phyloP scores from a whole-genome alignment of 495 filamentous ascomycete genomes.

The Xylaria curta region DNA sequence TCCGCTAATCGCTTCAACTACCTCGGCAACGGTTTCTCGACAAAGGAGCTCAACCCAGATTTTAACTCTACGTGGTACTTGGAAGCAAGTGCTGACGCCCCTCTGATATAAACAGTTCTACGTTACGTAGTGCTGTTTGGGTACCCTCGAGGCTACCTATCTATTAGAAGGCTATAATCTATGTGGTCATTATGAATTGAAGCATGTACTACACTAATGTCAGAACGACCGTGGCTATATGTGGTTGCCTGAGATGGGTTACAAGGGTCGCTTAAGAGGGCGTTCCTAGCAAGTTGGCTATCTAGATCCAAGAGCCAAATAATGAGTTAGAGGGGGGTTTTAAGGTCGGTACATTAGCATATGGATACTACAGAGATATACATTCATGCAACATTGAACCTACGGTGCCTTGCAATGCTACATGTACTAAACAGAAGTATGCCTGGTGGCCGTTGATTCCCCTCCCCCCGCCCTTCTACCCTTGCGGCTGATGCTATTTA shows the following conservation, averaged over 20 bases:
- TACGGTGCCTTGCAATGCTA: not conserved
- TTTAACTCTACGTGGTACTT: constrained; percentile 55
- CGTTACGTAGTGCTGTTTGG: not conserved
- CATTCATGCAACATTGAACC: not conserved
- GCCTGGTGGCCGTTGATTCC: not conserved
- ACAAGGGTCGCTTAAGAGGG: not conserved
- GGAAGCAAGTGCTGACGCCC: constrained; percentile 34
- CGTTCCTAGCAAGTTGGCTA: not conserved
- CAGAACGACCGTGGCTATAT: not conserved
- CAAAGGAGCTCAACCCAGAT: constrained; percentile 44
- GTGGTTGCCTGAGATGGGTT: not conserved
- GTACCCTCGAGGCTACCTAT: not conserved
- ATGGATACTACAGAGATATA: constrained; percentile 2
- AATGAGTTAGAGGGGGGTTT: not conserved
- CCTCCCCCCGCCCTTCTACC: not conserved
- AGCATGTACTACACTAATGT: not conserved
- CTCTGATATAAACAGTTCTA: constrained; percentile 1
- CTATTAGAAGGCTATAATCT: not conserved
- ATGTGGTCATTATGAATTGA: no score
- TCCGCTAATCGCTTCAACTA: constrained; percentile 51
- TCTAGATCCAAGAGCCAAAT: not conserved
- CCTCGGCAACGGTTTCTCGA: constrained; percentile 58
- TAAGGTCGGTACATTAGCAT: not conserved
- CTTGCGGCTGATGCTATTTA: not conserved
- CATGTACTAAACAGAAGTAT: not conserved